Base-by-base conservation (phyloP, 441 rosid species). In the Jatropha podagrica region DNA sequence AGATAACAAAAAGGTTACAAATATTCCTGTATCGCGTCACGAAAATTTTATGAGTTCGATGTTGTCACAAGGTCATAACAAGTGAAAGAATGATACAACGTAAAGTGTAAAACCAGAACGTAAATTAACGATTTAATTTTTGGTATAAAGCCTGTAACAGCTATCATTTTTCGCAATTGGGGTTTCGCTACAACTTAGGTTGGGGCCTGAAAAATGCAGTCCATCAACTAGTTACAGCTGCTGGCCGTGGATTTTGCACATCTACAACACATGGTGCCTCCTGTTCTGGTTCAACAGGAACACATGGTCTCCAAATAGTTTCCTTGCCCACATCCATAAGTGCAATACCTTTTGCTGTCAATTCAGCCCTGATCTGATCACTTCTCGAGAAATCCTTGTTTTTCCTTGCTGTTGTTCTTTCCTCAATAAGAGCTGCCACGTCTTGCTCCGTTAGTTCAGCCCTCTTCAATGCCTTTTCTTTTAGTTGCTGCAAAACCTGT, bases 271-370 rank as follows among this genome's bases (percentile, higher is more conserved):
- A 14, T 8, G 77, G 68, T 41, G 70, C 67, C 54, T 60, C 68
- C n/a, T 63, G 71, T 41, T 85, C 85, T 66, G 46, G 83, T 77
- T 72, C 78, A 40, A 80, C 81, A 41, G 91, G 91, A 37, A 85
- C 66, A 13, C 97, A 93, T 7, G 99, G 99, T 73, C 94, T 88
- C 96, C 98, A 95, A 58, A 86, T 81, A 10, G 96, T 93, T 75
- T 87, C 91, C 26, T 81, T 81, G 38, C 95, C 96, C 14, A 85
- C 68, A 81, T 95, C 98, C 97, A 93, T 93, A 4, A 95, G 83
- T 4, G 94, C 90, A 81, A 90, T 91, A 10, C 98, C 99, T 75
- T 88, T 81, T 8, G 71, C 68, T n/a, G 89, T 71, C 75, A 95
- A 74, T 26, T 87, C 87, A 20, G 85, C 86, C 83, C 98, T 88